Base-by-base conservation (phyloP, 2,329 filamentous ascomycete genomes). In the Ciborinia camelliae region DNA sequence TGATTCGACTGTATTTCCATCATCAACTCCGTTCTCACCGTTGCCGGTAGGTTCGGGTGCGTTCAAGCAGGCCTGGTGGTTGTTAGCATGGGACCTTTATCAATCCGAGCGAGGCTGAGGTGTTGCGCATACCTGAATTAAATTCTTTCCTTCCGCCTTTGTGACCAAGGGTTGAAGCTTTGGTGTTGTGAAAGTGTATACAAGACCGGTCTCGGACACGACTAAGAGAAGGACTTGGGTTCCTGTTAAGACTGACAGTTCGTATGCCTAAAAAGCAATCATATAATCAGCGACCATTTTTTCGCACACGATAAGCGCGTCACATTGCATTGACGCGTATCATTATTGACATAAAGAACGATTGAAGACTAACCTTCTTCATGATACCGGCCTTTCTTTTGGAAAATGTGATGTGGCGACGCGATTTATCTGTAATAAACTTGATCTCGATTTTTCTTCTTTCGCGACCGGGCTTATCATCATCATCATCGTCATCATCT, bases 401-500 rank as follows among this genome's bases (percentile, higher is more conserved):
- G 73, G 94, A 98, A 79, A 99, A 98, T 75, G 95, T 98, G 78
- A 98, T 99, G 83, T 99, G 95, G 69, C 95, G 90, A 81, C 95
- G 92, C 81, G 94, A 98, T 84, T 99, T 99, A 81, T 99, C 95
- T 80, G 93, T 94, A 79, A 99, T 99, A 82, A 99, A 99, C 86
- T 99, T 99, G 82, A 99, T 99, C 81, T 99, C 95, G 75, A 99
- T 99, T 90, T 99, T 99, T 81, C 95, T 89, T 77, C 95, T 90
- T 86, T 98, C 95, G 79, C 95, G 93, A 76, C 92, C 92, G 69
- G 92, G 92, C 87, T 98, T 98, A 79, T 97, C 94, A 73, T 97
- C 93, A 73, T 98, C 93, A 70, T 98, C 95, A 71, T 98, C 94
- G 71, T 98, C 95, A 76, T 98, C 95, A 77, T 98, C 94, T 74